phyloP scores from a whole-genome alignment of 352 stramenopile genomes.

The Bremia lactucae region DNA sequence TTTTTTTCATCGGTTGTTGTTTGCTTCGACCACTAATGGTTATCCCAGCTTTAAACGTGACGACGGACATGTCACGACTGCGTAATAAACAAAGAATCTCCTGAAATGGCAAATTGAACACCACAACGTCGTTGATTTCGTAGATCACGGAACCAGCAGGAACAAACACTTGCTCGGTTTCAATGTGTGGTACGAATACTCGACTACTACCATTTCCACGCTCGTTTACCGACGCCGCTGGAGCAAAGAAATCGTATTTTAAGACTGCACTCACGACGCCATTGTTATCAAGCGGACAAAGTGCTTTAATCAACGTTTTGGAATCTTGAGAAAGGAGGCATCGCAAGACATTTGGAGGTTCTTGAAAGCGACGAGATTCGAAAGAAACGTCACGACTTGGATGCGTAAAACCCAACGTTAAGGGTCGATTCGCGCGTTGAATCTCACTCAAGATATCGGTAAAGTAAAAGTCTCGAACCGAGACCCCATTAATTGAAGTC shows the following conservation, averaged over 20 bases:
- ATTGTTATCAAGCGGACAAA: constrained; percentile 43
- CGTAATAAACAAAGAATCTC: constrained; percentile 53
- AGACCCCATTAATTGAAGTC: constrained; percentile 50
- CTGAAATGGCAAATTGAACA: constrained; percentile 40
- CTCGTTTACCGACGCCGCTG: constrained; percentile 10
- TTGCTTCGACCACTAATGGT: constrained; percentile 24
- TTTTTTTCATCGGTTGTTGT: constrained; percentile 3
- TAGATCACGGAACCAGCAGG: constrained; percentile 51
- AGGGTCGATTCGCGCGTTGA: constrained; percentile 30
- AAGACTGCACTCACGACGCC: constrained; percentile 37
- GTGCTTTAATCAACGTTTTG: constrained; percentile 29
- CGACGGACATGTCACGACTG: constrained; percentile 29
- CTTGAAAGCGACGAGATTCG: constrained; percentile 31
- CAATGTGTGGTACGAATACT: constrained; percentile 2
- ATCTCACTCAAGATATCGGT: constrained; percentile 42
- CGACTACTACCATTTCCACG: constrained; percentile 10
- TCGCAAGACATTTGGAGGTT: constrained; percentile 38
- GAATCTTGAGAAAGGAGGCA: constrained; percentile 38
- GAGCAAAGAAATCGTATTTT: constrained; percentile 30
- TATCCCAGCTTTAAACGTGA: constrained; percentile 53
- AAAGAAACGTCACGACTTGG: constrained; percentile 17
- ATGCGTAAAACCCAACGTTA: constrained; percentile 50
- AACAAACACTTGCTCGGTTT: constrained; percentile 20
- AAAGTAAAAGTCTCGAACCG: constrained; percentile 31
- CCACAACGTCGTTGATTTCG: constrained; percentile 51